Evolutionary conservation across 73 alveolate species (phyloP).

Genomic region (Paramecium biaurelia): DNA sequence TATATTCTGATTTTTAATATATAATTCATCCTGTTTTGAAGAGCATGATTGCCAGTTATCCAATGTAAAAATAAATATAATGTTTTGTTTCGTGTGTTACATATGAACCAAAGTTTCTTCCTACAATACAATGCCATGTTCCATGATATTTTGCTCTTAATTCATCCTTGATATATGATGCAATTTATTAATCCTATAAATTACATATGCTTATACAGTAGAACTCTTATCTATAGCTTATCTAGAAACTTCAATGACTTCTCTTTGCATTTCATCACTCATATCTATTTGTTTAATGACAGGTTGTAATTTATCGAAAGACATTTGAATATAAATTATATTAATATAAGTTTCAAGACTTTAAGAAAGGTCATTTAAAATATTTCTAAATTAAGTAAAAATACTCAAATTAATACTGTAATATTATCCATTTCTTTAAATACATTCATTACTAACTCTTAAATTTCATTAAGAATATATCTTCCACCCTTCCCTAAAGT

Average conservation of each 20-base stretch:
- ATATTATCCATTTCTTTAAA: background rate
- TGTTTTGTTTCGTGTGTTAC: constrained; percentile 93
- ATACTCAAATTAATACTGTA: background rate
- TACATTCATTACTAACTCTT: background rate
- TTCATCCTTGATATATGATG: constrained; percentile 60
- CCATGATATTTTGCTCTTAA: constrained; percentile 64
- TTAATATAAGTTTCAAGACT: background rate
- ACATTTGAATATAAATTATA: constrained; percentile 9
- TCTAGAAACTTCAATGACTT: constrained; percentile 59
- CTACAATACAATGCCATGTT: constrained; percentile 98
- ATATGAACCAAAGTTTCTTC: constrained; percentile 92
- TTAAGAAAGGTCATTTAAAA: background rate
- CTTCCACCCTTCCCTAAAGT: no score
- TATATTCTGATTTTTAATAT: background rate
- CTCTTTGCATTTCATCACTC: constrained; percentile 66
- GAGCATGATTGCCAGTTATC: constrained; percentile 94
- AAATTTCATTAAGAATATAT: background rate
- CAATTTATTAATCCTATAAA: constrained; percentile 50
- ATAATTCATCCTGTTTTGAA: constrained; percentile 77
- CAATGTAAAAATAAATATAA: constrained; percentile 96
- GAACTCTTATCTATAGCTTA: constrained; percentile 55
- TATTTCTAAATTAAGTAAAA: background rate
- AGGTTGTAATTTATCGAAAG: constrained; percentile 58
- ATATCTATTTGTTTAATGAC: constrained; percentile 55
- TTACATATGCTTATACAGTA: background rate